Conservation (phyloP, 495 filamentous ascomycete species). For the Cryomyces minteri region DNA sequence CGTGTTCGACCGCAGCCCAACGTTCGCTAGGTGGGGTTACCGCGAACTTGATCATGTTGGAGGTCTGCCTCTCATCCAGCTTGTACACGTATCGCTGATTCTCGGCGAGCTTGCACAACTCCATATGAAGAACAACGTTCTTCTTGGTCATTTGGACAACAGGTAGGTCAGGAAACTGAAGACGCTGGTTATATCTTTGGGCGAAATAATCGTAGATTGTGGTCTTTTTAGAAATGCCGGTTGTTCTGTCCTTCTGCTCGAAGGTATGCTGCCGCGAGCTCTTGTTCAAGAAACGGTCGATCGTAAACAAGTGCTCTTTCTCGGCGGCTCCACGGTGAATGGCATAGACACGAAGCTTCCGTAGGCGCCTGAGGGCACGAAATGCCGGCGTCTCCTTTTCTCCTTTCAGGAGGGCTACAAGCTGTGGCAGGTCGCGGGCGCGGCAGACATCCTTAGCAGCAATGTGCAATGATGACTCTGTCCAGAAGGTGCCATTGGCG, state of each 20-base stretch:
- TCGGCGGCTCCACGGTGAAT: slow-evolving; percentile 32
- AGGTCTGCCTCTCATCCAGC: slow-evolving; percentile 49
- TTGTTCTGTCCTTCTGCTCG: slow-evolving; percentile 4
- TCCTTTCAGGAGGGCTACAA: slow-evolving; percentile 2
- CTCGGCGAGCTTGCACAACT: slow-evolving; percentile 39
- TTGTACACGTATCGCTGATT: slow-evolving; percentile 71
- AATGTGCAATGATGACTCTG: slow-evolving; percentile 3
- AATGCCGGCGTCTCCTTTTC: slow-evolving; percentile 23
- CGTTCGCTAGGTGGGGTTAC: slow-evolving; percentile 45
- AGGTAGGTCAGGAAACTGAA: slow-evolving; percentile 40
- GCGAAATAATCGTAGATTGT: slow-evolving; percentile 49
- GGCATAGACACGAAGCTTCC: slow-evolving; percentile 47
- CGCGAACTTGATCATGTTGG: slow-evolving; percentile 77
- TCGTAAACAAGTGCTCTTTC: slow-evolving; percentile 33
- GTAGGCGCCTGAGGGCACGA: slow-evolving; percentile 33
- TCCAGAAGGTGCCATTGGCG: slow-evolving; percentile 62
- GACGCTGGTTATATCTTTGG: slow-evolving; percentile 37
- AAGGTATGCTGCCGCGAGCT: slow-evolving; percentile 40
- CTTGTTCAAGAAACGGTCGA: slow-evolving; percentile 39
- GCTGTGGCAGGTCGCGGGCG: slow-evolving; percentile 6
- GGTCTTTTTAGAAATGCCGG: slow-evolving; percentile 21
- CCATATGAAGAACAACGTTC: slow-evolving; percentile 55
- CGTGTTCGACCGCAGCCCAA: slow-evolving; percentile 38
- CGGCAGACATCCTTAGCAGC: slow-evolving; percentile 9
- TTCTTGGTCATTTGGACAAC: slow-evolving; percentile 51